Evolutionary conservation across 2,329 filamentous ascomycete species (phyloP).

Genomic region (Colletotrichum salicis): DNA sequence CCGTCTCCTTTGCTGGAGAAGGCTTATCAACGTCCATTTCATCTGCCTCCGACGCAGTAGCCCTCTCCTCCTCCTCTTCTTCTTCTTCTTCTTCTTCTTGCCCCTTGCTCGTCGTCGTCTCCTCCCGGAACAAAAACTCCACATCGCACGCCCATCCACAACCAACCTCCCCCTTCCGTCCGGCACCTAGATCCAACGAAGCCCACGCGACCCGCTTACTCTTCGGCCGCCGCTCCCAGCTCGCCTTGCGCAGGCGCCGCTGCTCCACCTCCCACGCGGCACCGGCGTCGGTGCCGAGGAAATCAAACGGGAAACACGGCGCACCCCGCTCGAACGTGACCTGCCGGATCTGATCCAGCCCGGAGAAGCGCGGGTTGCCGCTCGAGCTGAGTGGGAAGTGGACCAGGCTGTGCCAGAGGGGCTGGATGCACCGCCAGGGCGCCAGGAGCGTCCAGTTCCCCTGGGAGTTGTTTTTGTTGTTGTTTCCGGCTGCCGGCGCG

Average conservation of each 20-base stretch:
- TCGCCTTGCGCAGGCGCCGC: slow-evolving; percentile 65
- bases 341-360: slow-evolving; percentile 82
- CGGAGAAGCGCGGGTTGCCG: slow-evolving; percentile 84
- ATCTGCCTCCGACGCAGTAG: not conserved
- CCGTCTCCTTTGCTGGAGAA: slow-evolving; percentile 27
- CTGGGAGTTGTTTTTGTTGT: slow-evolving; percentile 58
- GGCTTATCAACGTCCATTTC: slow-evolving; percentile 33
- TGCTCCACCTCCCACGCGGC: slow-evolving; percentile 80
- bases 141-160: slow-evolving; percentile 87
- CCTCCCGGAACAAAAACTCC: slow-evolving; percentile 70
- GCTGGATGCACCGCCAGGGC: slow-evolving; percentile 88
- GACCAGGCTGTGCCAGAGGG: slow-evolving; percentile 88
- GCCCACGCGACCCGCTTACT: slow-evolving; percentile 83
- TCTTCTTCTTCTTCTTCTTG: not conserved
- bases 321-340: slow-evolving; percentile 81
- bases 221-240: slow-evolving; percentile 83
- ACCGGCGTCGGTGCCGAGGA: slow-evolving; percentile 81
- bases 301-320: slow-evolving; percentile 90
- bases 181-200: slow-evolving; percentile 77
- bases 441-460: slow-evolving; percentile 85
- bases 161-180: slow-evolving; percentile 84
- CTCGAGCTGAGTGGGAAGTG: slow-evolving; percentile 84
- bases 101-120: not conserved
- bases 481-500: slow-evolving; percentile 41
- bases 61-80: not conserved